Percentiles rank a stretch among this genome's conserved stretches.
Conservation (phyloP, 2,329 filamentous ascomycete species). For the Fusarium illudens region DNA sequence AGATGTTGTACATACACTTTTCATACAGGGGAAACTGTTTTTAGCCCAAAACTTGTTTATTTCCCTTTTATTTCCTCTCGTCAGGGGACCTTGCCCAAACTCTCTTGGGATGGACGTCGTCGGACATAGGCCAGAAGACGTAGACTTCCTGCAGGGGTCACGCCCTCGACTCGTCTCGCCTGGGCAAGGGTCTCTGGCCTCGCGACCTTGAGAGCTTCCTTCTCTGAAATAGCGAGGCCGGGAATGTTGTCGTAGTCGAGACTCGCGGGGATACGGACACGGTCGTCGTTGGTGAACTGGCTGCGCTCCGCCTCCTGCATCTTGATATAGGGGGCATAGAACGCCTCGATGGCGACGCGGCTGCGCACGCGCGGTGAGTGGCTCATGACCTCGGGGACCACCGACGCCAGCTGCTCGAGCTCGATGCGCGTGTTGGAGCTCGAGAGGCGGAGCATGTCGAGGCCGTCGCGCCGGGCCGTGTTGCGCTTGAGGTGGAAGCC, state of each 20-base stretch:
- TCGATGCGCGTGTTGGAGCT: conserved; percentile 55
- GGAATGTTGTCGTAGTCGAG: conserved; percentile 78
- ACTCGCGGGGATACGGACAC: conserved; percentile 73
- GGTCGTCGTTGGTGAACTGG: conserved; percentile 79
- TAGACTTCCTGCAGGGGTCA: conserved; percentile 68
- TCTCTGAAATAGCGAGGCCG: conserved; percentile 84
- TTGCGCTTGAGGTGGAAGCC: conserved; percentile 77
- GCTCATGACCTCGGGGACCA: conserved; percentile 64
- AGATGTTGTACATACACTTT: not conserved
- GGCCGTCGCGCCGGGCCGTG: conserved; percentile 72
- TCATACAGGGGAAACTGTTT: not conserved
- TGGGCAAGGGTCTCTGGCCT: conserved; percentile 88
- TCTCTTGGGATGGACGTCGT: conserved; percentile 25
- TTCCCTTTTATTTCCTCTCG: not conserved
- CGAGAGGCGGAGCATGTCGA: conserved; percentile 79
- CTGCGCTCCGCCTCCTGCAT: conserved; percentile 73
- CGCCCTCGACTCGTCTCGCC: conserved; percentile 85
- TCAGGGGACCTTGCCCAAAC: conserved; percentile 4
- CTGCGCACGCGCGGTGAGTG: conserved; percentile 68
- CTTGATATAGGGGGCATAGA: conserved; percentile 86
- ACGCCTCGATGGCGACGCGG: conserved; percentile 81
- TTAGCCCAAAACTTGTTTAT: not conserved
- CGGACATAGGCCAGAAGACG: conserved; percentile 71
- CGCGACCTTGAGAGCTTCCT: conserved; percentile 71
- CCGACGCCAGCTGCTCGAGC: conserved; percentile 63